A percentile compares a stretch with the other conserved stretches of the same genome.
phyloP scores from a whole-genome alignment of 78 protist genomes.

The Dictyostelium citrinum region DNA sequence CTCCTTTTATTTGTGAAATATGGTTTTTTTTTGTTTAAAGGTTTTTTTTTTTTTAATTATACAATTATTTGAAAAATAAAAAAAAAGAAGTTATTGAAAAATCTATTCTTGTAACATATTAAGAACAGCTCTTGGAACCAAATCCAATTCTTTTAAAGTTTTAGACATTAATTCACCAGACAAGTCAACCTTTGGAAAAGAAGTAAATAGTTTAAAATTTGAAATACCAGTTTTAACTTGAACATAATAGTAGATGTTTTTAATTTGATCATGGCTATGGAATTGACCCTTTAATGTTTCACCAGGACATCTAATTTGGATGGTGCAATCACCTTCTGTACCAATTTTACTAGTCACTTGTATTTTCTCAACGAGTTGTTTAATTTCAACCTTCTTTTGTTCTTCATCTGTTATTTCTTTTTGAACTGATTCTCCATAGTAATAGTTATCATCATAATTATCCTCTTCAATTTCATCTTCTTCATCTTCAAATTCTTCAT shows the following conservation, averaged over 20 bases:
- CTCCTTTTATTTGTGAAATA: too few species aligned
- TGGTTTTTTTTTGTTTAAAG: too few species aligned
- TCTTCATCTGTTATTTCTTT: background rate
- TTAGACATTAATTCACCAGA: conserved; percentile 30
- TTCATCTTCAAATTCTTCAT: conserved; percentile 28
- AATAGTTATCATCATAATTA: conserved; percentile 12
- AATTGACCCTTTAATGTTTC: conserved; percentile 44
- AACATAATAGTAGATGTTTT: conserved; percentile 36
- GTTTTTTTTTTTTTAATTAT: too few species aligned
- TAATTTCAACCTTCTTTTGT: background rate
- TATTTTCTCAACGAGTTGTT: background rate
- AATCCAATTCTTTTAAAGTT: conserved; percentile 44
- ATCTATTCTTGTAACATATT: conserved; percentile 5
- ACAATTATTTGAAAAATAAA: too few species aligned
- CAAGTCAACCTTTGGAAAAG: conserved; percentile 47
- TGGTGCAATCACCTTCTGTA: conserved; percentile 32
- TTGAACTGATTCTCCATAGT: background rate
- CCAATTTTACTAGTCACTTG: conserved; percentile 10
- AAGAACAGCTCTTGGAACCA: conserved; percentile 53
- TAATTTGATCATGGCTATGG: conserved; percentile 13
- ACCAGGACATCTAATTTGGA: conserved; percentile 46
- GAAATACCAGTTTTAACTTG: conserved; percentile 23
- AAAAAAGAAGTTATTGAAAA: background rate
- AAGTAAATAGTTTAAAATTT: conserved; percentile 37
- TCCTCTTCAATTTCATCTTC: conserved; percentile 18